These are phyloP conservation scores for Neofusicoccum ribis DNA, from an alignment of 2,329 filamentous ascomycete species.

Conservation along the genomic window DNA sequence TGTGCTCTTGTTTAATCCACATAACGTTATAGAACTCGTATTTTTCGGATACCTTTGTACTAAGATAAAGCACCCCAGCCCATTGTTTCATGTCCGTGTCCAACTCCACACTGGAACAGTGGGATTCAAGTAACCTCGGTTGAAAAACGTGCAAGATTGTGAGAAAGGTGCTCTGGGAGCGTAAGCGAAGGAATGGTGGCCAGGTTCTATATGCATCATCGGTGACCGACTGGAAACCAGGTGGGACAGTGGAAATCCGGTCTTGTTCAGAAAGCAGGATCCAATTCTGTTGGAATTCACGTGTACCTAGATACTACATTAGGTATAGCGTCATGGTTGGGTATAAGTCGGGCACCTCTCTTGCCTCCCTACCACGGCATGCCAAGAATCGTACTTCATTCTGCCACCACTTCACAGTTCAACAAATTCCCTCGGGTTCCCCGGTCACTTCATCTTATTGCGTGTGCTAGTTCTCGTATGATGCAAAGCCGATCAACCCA, in stretches of 20 bases:
- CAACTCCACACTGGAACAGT: not conserved
- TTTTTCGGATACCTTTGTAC: not conserved
- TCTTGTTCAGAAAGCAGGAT: not conserved
- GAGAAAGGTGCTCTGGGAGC: not conserved
- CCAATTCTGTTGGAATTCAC: too few relatives aligned
- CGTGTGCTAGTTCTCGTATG: not conserved
- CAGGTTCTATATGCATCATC: not conserved
- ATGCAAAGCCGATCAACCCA: too few relatives aligned
- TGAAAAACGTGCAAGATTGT: not conserved
- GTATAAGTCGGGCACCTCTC: too few relatives aligned
- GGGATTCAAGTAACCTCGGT: not conserved
- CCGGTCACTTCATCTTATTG: not conserved
- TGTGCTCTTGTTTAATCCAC: not conserved
- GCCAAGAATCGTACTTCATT: too few relatives aligned
- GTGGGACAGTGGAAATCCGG: not conserved
- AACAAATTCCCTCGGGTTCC: not conserved
- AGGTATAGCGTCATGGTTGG: too few relatives aligned
- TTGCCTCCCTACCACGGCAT: too few relatives aligned
- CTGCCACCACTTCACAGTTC: too few relatives aligned
- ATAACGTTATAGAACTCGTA: not conserved
- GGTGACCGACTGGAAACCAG: not conserved
- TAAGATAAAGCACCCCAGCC: not conserved
- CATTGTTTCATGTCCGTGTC: not conserved
- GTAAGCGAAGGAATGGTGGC: not conserved
- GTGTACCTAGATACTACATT: too few relatives aligned